Percentiles rank a stretch among this genome's conserved stretches.
phyloP scores from a whole-genome alignment of 2,329 filamentous ascomycete species.

The Cladosporium sp. region DNA sequence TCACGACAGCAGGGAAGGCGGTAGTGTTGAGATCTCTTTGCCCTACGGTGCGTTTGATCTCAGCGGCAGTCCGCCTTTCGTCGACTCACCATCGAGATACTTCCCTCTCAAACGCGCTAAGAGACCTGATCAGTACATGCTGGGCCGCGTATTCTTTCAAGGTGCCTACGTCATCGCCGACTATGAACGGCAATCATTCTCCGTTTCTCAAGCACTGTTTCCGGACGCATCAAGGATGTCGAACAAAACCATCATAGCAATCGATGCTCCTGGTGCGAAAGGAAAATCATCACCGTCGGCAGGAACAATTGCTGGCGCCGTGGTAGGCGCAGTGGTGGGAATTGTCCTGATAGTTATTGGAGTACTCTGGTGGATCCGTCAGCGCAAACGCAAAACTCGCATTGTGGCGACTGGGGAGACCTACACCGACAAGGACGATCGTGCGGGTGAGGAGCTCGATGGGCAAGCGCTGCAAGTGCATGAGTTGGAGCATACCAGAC shows the following conservation, averaged over 20 bases:
- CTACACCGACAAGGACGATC: neutral
- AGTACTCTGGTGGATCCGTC: neutral
- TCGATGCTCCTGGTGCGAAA: neutral
- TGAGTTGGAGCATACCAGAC: neutral
- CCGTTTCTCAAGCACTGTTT: constrained; percentile 31
- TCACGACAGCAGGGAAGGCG: constrained; percentile 12
- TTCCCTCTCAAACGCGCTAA: constrained; percentile 34
- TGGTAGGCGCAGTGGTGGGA: constrained; percentile 16
- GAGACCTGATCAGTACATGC: constrained; percentile 31
- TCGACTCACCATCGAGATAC: constrained; percentile 25
- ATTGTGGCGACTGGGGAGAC: neutral
- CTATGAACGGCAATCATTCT: constrained; percentile 32
- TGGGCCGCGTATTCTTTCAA: constrained; percentile 34
- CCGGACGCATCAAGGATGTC: constrained; percentile 25
- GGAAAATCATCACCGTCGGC: neutral
- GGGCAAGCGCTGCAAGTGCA: neutral
- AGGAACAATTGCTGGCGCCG: constrained; percentile 24
- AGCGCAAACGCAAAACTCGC: neutral
- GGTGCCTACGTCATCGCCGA: constrained; percentile 37
- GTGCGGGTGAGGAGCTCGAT: neutral
- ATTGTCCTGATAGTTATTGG: neutral
- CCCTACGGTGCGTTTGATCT: constrained; percentile 39
- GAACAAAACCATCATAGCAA: neutral
- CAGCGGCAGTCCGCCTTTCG: constrained; percentile 26
- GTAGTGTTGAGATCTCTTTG: constrained; percentile 29